Percentiles rank a stretch among this genome's conserved stretches.
These are phyloP conservation scores for Paradendryphiella salina DNA, from an alignment of 2,329 filamentous ascomycete genomes.

Conservation along the genomic window DNA sequence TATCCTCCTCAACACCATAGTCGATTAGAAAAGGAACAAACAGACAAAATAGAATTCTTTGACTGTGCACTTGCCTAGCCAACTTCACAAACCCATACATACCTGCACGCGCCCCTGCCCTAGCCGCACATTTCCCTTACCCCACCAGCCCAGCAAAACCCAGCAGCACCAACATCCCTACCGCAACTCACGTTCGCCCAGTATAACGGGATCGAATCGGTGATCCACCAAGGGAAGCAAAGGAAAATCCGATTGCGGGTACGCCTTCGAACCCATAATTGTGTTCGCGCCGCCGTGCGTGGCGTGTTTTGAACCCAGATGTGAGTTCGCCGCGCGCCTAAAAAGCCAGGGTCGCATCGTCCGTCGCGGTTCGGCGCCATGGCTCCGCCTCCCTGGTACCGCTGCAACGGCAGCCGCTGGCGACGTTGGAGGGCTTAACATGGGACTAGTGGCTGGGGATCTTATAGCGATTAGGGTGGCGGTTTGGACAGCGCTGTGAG, in stretches of 20 bases:
- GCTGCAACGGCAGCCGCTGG: too few relatives aligned
- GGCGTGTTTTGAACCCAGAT: constrained; percentile 6
- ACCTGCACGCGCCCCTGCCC: background rate
- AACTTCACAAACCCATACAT: background rate
- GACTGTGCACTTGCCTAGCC: background rate
- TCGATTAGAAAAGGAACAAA: background rate
- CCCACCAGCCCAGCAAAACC: background rate
- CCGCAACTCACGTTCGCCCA: background rate
- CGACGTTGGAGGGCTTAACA: too few relatives aligned
- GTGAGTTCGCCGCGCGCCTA: constrained; percentile 8
- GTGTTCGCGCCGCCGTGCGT: background rate
- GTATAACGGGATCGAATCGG: too few relatives aligned
- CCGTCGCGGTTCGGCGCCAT: too few relatives aligned
- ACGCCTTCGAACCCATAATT: background rate
- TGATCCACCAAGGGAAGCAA: background rate
- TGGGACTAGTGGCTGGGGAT: too few relatives aligned
- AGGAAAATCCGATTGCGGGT: background rate
- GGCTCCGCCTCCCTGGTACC: too few relatives aligned
- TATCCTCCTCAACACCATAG: too few relatives aligned
- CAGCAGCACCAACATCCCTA: background rate
- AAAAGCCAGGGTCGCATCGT: too few relatives aligned
- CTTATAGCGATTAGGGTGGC: too few relatives aligned
- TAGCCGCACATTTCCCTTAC: background rate
- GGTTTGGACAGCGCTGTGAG: too few relatives aligned
- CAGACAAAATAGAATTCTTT: background rate